Evolutionary conservation across 2,329 filamentous ascomycete species (phyloP).

Genomic region (Xylariaceae sp.): DNA sequence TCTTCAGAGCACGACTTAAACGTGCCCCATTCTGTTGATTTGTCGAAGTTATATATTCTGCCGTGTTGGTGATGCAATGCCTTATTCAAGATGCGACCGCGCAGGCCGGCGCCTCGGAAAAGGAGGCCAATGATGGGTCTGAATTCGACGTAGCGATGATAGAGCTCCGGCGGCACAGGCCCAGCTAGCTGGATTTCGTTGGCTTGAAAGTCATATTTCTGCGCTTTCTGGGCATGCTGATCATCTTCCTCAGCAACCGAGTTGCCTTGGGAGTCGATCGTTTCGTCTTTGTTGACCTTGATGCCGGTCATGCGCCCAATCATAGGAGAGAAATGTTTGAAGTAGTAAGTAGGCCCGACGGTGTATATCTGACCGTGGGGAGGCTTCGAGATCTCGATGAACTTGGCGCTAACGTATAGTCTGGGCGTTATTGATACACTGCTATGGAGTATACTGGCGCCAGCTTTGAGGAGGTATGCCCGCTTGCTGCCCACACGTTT

Average conservation of each 20-base stretch:
- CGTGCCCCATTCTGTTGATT: slow-evolving; percentile 65
- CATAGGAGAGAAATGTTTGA: slow-evolving; percentile 83
- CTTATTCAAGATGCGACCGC: slow-evolving; percentile 75
- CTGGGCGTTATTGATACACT: slow-evolving; percentile 64
- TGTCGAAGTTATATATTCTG: slow-evolving; percentile 84
- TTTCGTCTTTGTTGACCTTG: slow-evolving; percentile 60
- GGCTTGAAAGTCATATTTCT: slow-evolving; percentile 90
- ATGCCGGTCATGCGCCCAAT: slow-evolving; percentile 76
- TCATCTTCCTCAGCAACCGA: slow-evolving; percentile 14
- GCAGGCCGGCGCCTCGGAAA: slow-evolving; percentile 73
- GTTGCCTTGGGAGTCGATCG: slow-evolving; percentile 40
- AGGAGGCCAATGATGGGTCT: slow-evolving; percentile 84
- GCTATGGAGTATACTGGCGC: slow-evolving; percentile 59
- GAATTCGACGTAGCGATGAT: slow-evolving; percentile 92
- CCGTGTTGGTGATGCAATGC: slow-evolving; percentile 86
- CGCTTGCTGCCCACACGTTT: slow-evolving; percentile 84
- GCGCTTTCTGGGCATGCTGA: slow-evolving; percentile 45
- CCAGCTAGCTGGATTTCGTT: slow-evolving; percentile 85
- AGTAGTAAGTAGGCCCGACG: slow-evolving; percentile 67
- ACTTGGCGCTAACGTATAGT: slow-evolving; percentile 68
- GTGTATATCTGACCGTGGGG: slow-evolving; percentile 72
- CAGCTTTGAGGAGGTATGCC: slow-evolving; percentile 70
- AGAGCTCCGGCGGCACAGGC: slow-evolving; percentile 73
- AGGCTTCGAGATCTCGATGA: slow-evolving; percentile 70
- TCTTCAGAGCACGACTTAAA: slow-evolving; percentile 65